Evolutionary conservation across 805 yeast species (phyloP).

Genomic region (Lachancea mirantina): DNA sequence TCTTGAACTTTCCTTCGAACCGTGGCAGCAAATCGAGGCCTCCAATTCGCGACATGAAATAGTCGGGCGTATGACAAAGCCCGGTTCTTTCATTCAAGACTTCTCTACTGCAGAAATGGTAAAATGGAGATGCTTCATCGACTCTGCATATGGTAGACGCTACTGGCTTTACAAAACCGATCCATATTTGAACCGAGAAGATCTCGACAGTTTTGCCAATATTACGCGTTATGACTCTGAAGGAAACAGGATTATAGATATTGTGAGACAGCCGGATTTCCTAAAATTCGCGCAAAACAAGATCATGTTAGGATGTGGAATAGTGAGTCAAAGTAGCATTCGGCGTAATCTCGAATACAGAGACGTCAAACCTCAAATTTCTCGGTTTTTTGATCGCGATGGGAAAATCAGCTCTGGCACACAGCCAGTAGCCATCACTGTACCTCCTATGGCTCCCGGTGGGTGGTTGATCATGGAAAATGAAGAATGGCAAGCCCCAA

Average conservation of each 20-base stretch:
- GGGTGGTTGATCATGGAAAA: slow-evolving; percentile 30
- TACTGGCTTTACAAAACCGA: slow-evolving; percentile 65
- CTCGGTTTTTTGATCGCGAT: slow-evolving; percentile 28
- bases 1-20: slow-evolving; percentile 57
- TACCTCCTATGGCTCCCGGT: slow-evolving; percentile 30
- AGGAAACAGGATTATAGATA: slow-evolving; percentile 49
- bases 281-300: slow-evolving; percentile 35
- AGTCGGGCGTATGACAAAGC: slow-evolving; percentile 14
- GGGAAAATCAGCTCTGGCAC: slow-evolving; percentile 23
- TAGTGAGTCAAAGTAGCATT: slow-evolving; percentile 23
- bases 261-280: slow-evolving; percentile 34
- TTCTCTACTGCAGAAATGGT: slow-evolving; percentile 15
- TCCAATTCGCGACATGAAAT: slow-evolving; percentile 24
- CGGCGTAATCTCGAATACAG: slow-evolving; percentile 26
- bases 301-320: slow-evolving; percentile 33
- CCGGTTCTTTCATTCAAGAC: slow-evolving; percentile 19
- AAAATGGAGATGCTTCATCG: slow-evolving; percentile 31
- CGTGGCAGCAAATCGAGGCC: slow-evolving; percentile 31
- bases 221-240: slow-evolving; percentile 56
- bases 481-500: slow-evolving; percentile 12
- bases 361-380: slow-evolving; percentile 30
- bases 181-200: slow-evolving; percentile 29
- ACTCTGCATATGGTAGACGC: slow-evolving; percentile 54
- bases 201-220: slow-evolving; percentile 27
- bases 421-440: slow-evolving; percentile 18